Evolutionary conservation across 129 eudicot species (phyloP), one percentile per base, ranked within the genome.

Genomic region (Erigeron canadensis): DNA sequence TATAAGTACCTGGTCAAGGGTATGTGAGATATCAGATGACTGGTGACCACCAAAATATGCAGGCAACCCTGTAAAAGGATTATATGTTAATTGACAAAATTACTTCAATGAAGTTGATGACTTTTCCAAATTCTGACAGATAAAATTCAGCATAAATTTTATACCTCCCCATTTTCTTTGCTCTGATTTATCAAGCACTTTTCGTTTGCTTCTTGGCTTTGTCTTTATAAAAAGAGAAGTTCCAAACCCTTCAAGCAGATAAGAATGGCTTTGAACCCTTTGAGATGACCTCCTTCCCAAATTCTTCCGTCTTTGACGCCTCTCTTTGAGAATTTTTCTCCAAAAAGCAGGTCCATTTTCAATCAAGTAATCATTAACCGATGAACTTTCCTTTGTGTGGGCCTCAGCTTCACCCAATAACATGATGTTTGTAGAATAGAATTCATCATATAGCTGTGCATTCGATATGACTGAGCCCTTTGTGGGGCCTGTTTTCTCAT

Each of bases 321-420:
- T 82, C 58, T 83, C 82, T 67, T 79, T 56, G 45, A 91, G 77
- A 71, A 88, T 21, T 21, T 82, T 86, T 16, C 16, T 73, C 97
- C 97, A 91, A 43, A 91, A 76, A 40, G 47, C 68, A 3, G 86
- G 81, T 39, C 73, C 81, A 11, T 73, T 75, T 18, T 75, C 78
- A 28, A 60, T 17, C 74, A 66, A 62, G 13, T 74, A 64, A 28
- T 83, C 71, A 0, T 63, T 58, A 48, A 65, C 39, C 12, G 68
- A 51, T 7, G 16, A 56, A 54, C 75, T 69, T 21, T 74, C 84
- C 68, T 67, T 75, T 78, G 1, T 28, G 34, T 28, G 34, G 1
- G 34, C 34, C 34, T 82, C 88, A 40, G 48, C 15, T 82, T 88
- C 97, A 51, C 96, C 90, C 48, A 58, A 66, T 64, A 91, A 72